Evolutionary conservation across 305 asterid species (phyloP).

Genomic region (Euphrasia arctica): DNA sequence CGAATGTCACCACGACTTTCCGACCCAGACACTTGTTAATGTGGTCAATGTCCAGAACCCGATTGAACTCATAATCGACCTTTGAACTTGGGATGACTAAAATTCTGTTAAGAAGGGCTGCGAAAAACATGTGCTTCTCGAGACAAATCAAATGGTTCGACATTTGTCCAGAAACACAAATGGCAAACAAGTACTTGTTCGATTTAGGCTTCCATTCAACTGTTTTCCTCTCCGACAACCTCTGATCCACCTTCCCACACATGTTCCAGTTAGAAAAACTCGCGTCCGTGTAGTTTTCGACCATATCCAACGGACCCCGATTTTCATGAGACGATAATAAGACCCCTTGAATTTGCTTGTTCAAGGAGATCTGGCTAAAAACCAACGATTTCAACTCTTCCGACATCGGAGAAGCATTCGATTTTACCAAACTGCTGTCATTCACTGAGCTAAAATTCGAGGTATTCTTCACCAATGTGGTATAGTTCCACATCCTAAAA

Average conservation of each 20-base stretch:
- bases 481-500: conserved; percentile 59
- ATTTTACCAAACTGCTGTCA: conserved; percentile 23
- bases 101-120: conserved; percentile 70
- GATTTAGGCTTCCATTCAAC: conserved; percentile 86
- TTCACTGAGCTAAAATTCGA: conserved; percentile 25
- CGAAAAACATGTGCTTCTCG: conserved; percentile 94
- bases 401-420: conserved; percentile 28
- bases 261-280: conserved; percentile 41
- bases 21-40: conserved; percentile 79
- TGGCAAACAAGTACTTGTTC: conserved; percentile 73
- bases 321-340: conserved; percentile 63
- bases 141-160: conserved; percentile 95
- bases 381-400: conserved; percentile 56
- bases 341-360: conserved; percentile 67
- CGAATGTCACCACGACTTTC: conserved; percentile 80
- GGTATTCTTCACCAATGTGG: conserved; percentile 32
- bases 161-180: conserved; percentile 95
- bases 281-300: conserved; percentile 47
- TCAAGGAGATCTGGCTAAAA: conserved; percentile 62
- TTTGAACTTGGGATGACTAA: conserved; percentile 85
- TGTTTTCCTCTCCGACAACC: conserved; percentile 56
- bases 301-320: conserved; percentile 31
- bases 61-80: conserved; percentile 74
- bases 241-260: conserved; percentile 68
- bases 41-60: conserved; percentile 77